A percentile compares a stretch with the other conserved stretches of the same genome.
phyloP scores from a whole-genome alignment of 2,329 filamentous ascomycete species.

The Ascochyta viciae-villosae region DNA sequence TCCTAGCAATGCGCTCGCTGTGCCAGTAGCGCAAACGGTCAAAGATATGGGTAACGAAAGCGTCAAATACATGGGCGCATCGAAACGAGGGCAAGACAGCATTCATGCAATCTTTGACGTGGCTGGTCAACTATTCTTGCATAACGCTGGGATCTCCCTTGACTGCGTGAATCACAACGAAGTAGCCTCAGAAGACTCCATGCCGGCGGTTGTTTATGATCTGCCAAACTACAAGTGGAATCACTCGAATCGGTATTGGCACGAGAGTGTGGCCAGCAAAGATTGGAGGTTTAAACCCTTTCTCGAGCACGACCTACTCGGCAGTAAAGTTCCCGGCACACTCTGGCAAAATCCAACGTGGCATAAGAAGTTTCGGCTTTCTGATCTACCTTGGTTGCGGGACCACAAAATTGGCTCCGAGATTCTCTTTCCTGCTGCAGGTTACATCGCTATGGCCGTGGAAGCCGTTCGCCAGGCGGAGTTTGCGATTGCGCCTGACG shows the following conservation, averaged over 20 bases:
- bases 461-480: slow-evolving; percentile 21
- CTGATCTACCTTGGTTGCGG: slow-evolving; percentile 30
- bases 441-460: slow-evolving; percentile 26
- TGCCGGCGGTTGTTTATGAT: slow-evolving; percentile 1
- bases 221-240: slow-evolving; percentile 47
- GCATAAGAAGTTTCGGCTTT: not conserved
- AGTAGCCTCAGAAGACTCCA: not conserved
- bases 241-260: slow-evolving; percentile 39
- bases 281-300: no score
- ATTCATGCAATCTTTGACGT: slow-evolving; percentile 2
- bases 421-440: slow-evolving; percentile 27
- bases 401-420: slow-evolving; percentile 30
- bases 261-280: slow-evolving; percentile 11
- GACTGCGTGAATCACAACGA: not conserved
- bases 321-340: no score
- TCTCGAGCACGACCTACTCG: no score
- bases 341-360: no score
- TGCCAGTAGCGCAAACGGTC: slow-evolving; percentile 15
- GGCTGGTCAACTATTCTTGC: not conserved
- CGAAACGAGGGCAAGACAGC: not conserved
- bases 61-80: not conserved
- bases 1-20: slow-evolving; percentile 14
- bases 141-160: not conserved
- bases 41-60: not conserved
- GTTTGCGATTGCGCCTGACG: no score